phyloP scores from a whole-genome alignment of 148 eudicot species.

The Arbutus unedo region DNA sequence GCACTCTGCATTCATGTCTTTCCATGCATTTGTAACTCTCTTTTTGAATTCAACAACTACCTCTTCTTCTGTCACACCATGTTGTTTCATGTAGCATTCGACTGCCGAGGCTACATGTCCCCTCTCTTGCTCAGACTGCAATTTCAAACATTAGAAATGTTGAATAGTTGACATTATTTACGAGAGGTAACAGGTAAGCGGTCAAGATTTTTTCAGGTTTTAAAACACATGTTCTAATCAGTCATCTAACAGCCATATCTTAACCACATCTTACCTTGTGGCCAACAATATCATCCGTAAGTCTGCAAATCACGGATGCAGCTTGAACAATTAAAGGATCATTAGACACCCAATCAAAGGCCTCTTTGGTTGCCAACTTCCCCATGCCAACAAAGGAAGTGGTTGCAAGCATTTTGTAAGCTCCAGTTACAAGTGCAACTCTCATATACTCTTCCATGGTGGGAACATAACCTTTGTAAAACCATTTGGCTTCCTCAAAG shows the following conservation, averaged over 20 bases:
- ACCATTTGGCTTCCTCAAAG: slow-evolving; percentile 42
- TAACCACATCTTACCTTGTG: slow-evolving; percentile 37
- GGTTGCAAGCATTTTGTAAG: slow-evolving; percentile 18
- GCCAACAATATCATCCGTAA: slow-evolving; percentile 37
- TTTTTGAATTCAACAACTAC: slow-evolving; percentile 20
- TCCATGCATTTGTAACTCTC: slow-evolving; percentile 33
- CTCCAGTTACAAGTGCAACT: slow-evolving; percentile 18
- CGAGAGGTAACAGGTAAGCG: too few relatives aligned
- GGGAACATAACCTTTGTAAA: slow-evolving; percentile 28
- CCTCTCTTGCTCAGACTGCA: too few relatives aligned
- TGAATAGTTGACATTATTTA: too few relatives aligned
- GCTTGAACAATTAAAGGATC: slow-evolving; percentile 31
- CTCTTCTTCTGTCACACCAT: slow-evolving; percentile 28
- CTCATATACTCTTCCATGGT: slow-evolving; percentile 43
- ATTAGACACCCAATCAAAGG: slow-evolving; percentile 36
- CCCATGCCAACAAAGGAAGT: slow-evolving; percentile 34
- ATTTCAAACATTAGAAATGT: too few relatives aligned
- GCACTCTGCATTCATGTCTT: slow-evolving; percentile 33
- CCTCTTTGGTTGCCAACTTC: slow-evolving; percentile 29
- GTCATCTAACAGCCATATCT: too few relatives aligned
- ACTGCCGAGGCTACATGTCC: too few relatives aligned
- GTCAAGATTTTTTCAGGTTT: too few relatives aligned
- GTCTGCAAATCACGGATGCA: slow-evolving; percentile 22
- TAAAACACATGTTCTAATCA: too few relatives aligned
- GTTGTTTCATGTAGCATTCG: slow-evolving; percentile 36